phyloP scores from a whole-genome alignment of 345 rosid genomes.

The Corchorus olitorius region DNA sequence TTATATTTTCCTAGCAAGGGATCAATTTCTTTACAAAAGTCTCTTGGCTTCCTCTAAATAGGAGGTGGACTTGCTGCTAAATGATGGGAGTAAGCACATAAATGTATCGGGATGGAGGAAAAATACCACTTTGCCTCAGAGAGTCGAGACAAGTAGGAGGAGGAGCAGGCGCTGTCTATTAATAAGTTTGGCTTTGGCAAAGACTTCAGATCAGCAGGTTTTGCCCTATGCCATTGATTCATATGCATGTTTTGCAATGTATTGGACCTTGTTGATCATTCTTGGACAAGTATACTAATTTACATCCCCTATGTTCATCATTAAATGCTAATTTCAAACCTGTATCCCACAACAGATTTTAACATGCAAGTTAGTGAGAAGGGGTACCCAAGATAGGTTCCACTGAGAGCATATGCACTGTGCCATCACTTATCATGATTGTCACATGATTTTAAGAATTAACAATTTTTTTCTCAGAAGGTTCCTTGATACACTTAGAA shows the following conservation, averaged over 20 bases:
- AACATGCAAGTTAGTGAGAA: slow-evolving; percentile 12
- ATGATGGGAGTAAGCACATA: slow-evolving; percentile 98
- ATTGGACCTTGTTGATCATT: background rate
- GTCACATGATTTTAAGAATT: slow-evolving; percentile 3
- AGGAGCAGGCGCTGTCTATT: slow-evolving; percentile 92
- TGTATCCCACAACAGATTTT: background rate
- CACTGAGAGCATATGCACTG: background rate
- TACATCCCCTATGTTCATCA: background rate
- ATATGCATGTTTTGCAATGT: background rate
- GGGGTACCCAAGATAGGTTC: background rate
- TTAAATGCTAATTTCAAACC: slow-evolving; percentile 13
- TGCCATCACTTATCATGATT: background rate
- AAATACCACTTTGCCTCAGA: slow-evolving; percentile 66
- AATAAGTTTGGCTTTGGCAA: slow-evolving; percentile 93
- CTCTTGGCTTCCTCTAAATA: slow-evolving; percentile 41
- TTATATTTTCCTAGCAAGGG: slow-evolving; percentile 22
- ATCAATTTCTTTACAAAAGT: slow-evolving; percentile 25
- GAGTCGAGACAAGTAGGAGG: slow-evolving; percentile 94
- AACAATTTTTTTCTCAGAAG: background rate
- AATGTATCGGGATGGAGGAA: slow-evolving; percentile 94
- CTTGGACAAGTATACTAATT: slow-evolving; percentile 4
- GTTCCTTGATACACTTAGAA: slow-evolving; percentile 4
- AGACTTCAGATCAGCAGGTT: slow-evolving; percentile 86
- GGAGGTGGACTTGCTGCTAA: slow-evolving; percentile 97
- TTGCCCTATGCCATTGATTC: slow-evolving; percentile 14